Conservation (phyloP, 106 monocot genomes). For the Acorus calamus region DNA sequence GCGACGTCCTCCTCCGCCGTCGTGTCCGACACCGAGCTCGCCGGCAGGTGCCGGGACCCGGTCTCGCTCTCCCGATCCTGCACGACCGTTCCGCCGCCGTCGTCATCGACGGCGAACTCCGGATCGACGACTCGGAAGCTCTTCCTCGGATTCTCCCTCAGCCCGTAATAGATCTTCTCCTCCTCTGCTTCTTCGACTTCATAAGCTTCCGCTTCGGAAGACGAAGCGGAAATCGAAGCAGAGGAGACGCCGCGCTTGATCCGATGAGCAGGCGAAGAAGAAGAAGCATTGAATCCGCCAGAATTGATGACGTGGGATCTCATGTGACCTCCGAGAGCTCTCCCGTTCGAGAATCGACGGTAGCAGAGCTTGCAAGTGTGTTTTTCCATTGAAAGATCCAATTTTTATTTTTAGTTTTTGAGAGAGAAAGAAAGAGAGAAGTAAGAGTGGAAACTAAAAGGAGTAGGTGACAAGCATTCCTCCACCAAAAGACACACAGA, state of each 20-base stretch:
- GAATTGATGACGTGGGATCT: background rate
- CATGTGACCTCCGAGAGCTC: conserved; percentile 15
- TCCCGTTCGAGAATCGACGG: conserved; percentile 6
- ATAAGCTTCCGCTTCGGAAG: background rate
- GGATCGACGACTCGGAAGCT: background rate
- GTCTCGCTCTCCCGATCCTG: conserved; percentile 12
- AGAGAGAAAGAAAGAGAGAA: conserved; percentile 1
- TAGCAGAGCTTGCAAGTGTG: conserved; percentile 14
- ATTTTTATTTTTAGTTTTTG: too few relatives aligned
- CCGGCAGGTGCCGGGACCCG: background rate
- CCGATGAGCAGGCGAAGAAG: too few relatives aligned
- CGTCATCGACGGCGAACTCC: background rate
- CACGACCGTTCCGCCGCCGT: background rate
- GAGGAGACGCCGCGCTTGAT: too few relatives aligned
- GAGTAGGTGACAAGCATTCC: conserved; percentile 75
- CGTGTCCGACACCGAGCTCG: conserved; percentile 8
- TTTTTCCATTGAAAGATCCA: conserved; percentile 3
- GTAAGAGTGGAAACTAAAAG: conserved; percentile 19
- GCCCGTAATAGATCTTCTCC: background rate
- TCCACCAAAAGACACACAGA: conserved; percentile 15
- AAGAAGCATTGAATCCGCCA: too few relatives aligned
- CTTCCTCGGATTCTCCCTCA: background rate
- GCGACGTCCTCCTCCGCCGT: conserved; percentile 10
- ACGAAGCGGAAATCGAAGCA: background rate
- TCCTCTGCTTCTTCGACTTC: background rate